Conservation (phyloP, 192 early-diverging fungal species). For the Backusella liffmaniae region DNA sequence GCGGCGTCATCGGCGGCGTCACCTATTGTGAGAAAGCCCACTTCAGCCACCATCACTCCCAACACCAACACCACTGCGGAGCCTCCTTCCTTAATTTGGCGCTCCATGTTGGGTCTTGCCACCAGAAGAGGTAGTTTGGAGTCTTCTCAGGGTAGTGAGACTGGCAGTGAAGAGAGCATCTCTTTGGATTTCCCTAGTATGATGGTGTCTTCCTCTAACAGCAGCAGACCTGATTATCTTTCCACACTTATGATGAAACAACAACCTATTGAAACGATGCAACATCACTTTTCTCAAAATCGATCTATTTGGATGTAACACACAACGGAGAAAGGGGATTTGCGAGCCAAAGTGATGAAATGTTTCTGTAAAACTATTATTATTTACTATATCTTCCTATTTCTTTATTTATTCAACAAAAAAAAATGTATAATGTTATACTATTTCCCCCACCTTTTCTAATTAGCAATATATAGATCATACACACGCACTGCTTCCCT, state of each 20-base stretch:
- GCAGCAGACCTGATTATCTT: slow-evolving; percentile 5
- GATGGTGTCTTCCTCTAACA: background rate
- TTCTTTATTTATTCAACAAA: slow-evolving; percentile 4
- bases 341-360: background rate
- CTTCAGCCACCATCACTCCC: background rate
- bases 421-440: slow-evolving; percentile 2
- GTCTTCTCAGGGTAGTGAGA: slow-evolving; percentile 4
- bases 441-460: background rate
- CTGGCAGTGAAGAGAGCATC: slow-evolving; percentile 5
- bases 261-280: slow-evolving; percentile 15
- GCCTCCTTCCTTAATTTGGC: background rate
- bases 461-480: background rate
- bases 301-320: slow-evolving; percentile 16
- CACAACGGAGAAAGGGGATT: background rate
- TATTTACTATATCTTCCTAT: background rate
- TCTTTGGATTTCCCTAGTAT: background rate
- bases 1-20: background rate
- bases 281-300: slow-evolving; percentile 7
- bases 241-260: slow-evolving; percentile 6
- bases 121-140: background rate
- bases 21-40: background rate
- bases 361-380: slow-evolving; percentile 8
- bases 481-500: background rate
- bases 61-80: background rate
- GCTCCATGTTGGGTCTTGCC: background rate